phyloP scores from a whole-genome alignment of 768 basidiomycete genomes.

The Suillus spraguei region DNA sequence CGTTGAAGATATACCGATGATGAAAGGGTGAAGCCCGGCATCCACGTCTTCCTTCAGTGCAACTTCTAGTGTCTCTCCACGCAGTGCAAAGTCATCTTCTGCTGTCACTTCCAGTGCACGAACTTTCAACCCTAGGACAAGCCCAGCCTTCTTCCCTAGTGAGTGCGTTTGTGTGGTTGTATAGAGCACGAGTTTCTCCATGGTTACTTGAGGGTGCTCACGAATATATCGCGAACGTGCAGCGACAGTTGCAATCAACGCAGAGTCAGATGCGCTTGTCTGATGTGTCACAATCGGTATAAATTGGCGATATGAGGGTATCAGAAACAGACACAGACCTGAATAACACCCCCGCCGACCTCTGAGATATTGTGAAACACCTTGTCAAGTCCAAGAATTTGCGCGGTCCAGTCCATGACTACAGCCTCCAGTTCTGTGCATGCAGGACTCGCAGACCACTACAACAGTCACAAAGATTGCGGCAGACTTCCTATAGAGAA shows the following conservation, averaged over 20 bases:
- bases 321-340: conserved; percentile 52
- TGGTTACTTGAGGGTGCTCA: conserved; percentile 46
- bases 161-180: conserved; percentile 92
- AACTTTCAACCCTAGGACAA: conserved; percentile 78
- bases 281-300: conserved; percentile 28
- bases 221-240: conserved; percentile 66
- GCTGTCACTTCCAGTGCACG: conserved; percentile 66
- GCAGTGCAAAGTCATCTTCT: conserved; percentile 67
- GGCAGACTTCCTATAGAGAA: neutral
- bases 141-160: conserved; percentile 74
- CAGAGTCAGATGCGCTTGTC: conserved; percentile 87
- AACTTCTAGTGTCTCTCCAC: conserved; percentile 58
- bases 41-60: conserved; percentile 67
- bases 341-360: conserved; percentile 81
- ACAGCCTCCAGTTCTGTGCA: conserved; percentile 89
- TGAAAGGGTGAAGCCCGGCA: conserved; percentile 72
- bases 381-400: conserved; percentile 70
- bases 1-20: conserved; percentile 56
- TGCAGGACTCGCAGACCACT: conserved; percentile 91
- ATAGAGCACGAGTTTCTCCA: conserved; percentile 77
- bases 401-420: conserved; percentile 90
- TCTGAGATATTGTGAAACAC: conserved; percentile 68
- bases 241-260: conserved; percentile 75
- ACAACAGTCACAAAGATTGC: conserved; percentile 2
- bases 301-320: neutral